Percentiles rank a stretch among this genome's conserved stretches.
phyloP scores from a whole-genome alignment of 495 filamentous ascomycete genomes.

The Venustampulla echinocandica region DNA sequence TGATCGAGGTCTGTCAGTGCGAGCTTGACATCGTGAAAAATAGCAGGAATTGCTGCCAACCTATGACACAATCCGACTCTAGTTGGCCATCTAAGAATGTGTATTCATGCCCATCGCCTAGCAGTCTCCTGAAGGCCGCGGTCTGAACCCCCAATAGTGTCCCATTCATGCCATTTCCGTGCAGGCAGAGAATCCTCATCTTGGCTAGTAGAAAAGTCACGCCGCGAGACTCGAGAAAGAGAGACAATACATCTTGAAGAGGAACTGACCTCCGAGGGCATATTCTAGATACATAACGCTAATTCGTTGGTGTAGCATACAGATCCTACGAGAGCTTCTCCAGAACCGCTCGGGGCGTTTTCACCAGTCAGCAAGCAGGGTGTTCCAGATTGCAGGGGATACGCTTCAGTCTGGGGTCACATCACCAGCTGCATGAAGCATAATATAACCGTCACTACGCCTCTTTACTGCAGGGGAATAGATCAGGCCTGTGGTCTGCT shows the following conservation, averaged over 20 bases:
- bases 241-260: background rate
- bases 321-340: background rate
- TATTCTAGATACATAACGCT: too few species aligned
- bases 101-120: background rate
- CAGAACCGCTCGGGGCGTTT: background rate
- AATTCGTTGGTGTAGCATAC: too few species aligned
- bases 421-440: too few species aligned
- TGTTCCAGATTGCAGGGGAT: too few species aligned
- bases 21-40: background rate
- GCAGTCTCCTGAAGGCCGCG: background rate
- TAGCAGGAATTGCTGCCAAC: background rate
- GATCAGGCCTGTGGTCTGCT: too few species aligned
- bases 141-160: background rate
- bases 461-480: too few species aligned
- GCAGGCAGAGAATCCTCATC: constrained; percentile 3
- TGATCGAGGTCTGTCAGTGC: background rate
- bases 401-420: too few species aligned
- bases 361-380: background rate
- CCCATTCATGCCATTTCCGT: constrained; percentile 4
- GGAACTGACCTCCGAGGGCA: background rate
- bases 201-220: background rate
- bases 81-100: background rate
- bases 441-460: too few species aligned
- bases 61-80: constrained; percentile 3
- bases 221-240: background rate